Base-by-base conservation (phyloP, 2,329 filamentous ascomycete species). In the Penicillium sp. region DNA sequence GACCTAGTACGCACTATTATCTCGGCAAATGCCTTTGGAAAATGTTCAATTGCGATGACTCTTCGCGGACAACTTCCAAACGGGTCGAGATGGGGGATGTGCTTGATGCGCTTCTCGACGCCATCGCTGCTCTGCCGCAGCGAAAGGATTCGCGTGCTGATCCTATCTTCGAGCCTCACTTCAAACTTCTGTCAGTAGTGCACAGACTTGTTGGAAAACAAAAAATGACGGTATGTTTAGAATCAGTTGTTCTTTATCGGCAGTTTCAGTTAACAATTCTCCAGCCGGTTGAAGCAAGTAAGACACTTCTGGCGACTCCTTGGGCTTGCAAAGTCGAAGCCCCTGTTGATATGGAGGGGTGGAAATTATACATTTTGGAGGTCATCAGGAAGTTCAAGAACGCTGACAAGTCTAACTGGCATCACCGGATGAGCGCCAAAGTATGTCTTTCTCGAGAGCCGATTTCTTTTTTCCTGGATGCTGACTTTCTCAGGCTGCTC, bases 381-480 rank as follows among this genome's bases (percentile, higher is more conserved):
- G 63, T 82, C 0, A 63, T 83, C 33, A 78, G 77, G 53, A 72
- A 71, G 20, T 64, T 84, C 37, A 76, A 78, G 39, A 68, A 68
- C 23, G 88, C 88, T 45, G 90, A 96, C 66, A 94, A 94, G 70
- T 86, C 87, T 1, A 91, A 93, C 56, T 96, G 90, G 90, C 90
- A 96, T 59, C 90, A 96, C 62, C 84, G 90, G 14, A 89, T 96
- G 69, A 87, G 88, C 37, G 83, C 84, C 58, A 81, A 89, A 16
- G 83, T 87, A 56, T 74, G 56, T 17, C 28, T 21, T n/a, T 13
- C 23, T n/a, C 7, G n/a, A n/a, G n/a, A n/a, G 13, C 4, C 15
- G 18, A 9, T 20, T 7, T 16, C 7, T 8, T 11, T 16, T 31
- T 13, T 33, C n/a, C 73, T 36, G 25, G 35, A 15, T 70, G 15